Evolutionary conservation across 305 asterid species (phyloP), one percentile per base, ranked within the genome.

Genomic region (Rubia tinctorum): DNA sequence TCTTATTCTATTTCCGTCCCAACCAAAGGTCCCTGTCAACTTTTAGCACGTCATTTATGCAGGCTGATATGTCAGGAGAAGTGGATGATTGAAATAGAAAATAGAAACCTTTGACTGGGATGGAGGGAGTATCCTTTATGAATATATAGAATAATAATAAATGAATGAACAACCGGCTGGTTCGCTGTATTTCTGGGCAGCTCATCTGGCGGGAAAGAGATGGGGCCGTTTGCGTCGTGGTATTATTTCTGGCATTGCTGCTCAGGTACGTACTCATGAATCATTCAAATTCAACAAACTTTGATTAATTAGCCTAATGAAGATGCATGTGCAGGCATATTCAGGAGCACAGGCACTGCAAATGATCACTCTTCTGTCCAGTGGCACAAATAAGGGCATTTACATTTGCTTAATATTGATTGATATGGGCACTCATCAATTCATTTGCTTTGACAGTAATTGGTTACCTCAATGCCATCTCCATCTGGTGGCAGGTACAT

Each of bases 171-270:
- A 84, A 84, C 82, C 86, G 0, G 75, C 88, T 2, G 85, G 86
- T n/a, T 82, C 86, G 17, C 82, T 82, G 1, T 85, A 85, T 17
- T 85, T 82, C 49, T 85, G 86, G 88, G 84, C 85, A 40, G 85
- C 88, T 11, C 84, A 85, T 72, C 77, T 85, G 60, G 80, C 86
- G 5, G 88, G 88, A 10, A 80, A 82, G 17, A 80, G n/a, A 69
- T 85, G 88, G 88, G 83, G 12, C 88, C 86, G 2, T 82, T 85
- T 72, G 86, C 89, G 2, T 85, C 86, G 0, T 83, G 84, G 89
- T 77, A 74, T 83, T n/a, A 78, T 85, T 34, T 80, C 87, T n/a
- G 84, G 86, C 40, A 80, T 85, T 14, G 84, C 84, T 68, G 76
- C 84, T 34, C 86, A 83, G 86, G 87, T 44, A 5, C 13, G 49